phyloP scores from a whole-genome alignment of 106 monocot species.

The Dendrobium huoshanense region DNA sequence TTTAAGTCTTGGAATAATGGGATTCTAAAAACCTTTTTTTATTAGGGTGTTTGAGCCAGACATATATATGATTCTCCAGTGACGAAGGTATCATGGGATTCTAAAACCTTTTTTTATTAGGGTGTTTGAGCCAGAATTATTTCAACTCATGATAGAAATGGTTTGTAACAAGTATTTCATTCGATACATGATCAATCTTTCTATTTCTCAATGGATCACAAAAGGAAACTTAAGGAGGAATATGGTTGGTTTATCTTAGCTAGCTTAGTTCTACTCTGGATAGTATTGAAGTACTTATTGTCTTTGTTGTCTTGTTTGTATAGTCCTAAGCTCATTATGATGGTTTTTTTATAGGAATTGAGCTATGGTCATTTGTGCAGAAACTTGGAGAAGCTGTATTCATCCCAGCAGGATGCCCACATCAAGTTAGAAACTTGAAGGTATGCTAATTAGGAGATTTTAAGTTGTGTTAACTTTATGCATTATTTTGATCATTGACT shows the following conservation, averaged over 20 bases:
- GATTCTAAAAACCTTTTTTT: too few relatives aligned
- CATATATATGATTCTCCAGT: too few relatives aligned
- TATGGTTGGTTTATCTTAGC: slow-evolving; percentile 37
- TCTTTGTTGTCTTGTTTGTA: background rate
- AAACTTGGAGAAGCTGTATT: slow-evolving; percentile 85
- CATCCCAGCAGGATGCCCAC: slow-evolving; percentile 88
- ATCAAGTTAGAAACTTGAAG: slow-evolving; percentile 93
- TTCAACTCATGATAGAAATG: too few relatives aligned
- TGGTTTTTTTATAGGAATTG: slow-evolving; percentile 44
- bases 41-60: too few relatives aligned
- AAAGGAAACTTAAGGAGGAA: slow-evolving; percentile 68
- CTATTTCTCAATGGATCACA: slow-evolving; percentile 63
- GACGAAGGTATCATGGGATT: too few relatives aligned
- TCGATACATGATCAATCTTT: slow-evolving; percentile 74
- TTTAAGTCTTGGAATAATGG: too few relatives aligned
- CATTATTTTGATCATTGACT: too few relatives aligned
- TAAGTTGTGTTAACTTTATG: background rate
- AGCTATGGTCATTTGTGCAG: slow-evolving; percentile 91
- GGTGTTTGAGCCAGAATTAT: too few relatives aligned
- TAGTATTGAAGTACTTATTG: background rate
- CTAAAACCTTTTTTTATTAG: too few relatives aligned
- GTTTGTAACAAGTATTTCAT: slow-evolving; percentile 44
- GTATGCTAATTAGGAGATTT: slow-evolving; percentile 16
- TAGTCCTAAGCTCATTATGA: background rate
- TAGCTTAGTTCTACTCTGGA: background rate